These are phyloP conservation scores for Myotisia sp. DNA, from an alignment of 2,329 filamentous ascomycete species.

Conservation along the genomic window DNA sequence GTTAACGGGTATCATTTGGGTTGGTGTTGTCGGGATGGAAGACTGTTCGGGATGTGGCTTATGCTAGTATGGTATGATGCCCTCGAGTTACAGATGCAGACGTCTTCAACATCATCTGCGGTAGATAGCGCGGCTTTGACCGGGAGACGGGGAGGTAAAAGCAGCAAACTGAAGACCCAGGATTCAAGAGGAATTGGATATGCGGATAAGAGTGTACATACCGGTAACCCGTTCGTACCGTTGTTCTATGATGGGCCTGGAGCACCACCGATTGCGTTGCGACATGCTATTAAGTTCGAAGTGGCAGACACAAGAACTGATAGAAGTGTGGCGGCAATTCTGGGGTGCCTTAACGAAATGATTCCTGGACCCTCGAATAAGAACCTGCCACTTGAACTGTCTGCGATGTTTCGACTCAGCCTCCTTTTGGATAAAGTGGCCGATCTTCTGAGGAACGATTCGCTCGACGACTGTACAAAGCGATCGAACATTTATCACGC, in stretches of 20 bases:
- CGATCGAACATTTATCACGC: slow-evolving; percentile 24
- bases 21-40: slow-evolving; percentile 25
- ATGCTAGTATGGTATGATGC: slow-evolving; percentile 26
- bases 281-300: slow-evolving; percentile 6
- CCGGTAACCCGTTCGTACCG: slow-evolving; percentile 5
- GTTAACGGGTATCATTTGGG: slow-evolving; percentile 7
- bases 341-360: slow-evolving; percentile 14
- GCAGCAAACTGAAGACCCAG: slow-evolving; percentile 6
- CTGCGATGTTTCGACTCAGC: slow-evolving; percentile 23
- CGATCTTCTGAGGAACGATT: slow-evolving; percentile 30
- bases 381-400: slow-evolving; percentile 18
- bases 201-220: slow-evolving; percentile 2
- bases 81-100: slow-evolving; percentile 11
- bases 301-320: slow-evolving; percentile 12
- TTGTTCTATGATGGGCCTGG: slow-evolving; percentile 6
- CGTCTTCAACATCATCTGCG: slow-evolving; percentile 4
- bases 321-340: slow-evolving; percentile 16
- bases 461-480: slow-evolving; percentile 24
- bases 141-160: slow-evolving; percentile 2
- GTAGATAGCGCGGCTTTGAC: neutral
- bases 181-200: slow-evolving; percentile 11
- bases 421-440: slow-evolving; percentile 25
- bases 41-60: slow-evolving; percentile 24
- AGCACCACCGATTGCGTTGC: neutral
- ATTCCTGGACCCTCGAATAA: slow-evolving; percentile 7